These are phyloP conservation scores for Lipomyces sp. DNA, from an alignment of 805 yeast species.

Conservation along the genomic window DNA sequence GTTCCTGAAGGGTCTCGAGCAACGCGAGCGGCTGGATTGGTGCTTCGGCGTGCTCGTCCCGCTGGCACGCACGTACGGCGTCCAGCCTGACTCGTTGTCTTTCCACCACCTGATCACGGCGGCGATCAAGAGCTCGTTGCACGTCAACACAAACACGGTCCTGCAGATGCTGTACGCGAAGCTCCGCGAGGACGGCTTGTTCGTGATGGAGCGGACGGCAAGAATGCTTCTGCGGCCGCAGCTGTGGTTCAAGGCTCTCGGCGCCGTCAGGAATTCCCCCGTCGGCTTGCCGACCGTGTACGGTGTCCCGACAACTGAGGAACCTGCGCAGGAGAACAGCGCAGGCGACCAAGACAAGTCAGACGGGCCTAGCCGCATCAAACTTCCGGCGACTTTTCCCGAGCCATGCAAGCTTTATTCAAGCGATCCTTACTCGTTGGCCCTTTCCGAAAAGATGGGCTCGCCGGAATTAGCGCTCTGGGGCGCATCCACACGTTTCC, in stretches of 20 bases:
- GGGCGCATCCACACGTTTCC: conserved; percentile 8
- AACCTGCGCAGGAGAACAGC: no score
- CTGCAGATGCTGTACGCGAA: conserved; percentile 14
- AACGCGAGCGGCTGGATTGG: conserved; percentile 13
- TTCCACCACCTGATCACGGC: conserved; percentile 11
- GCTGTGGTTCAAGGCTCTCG: conserved; percentile 9
- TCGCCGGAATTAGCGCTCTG: conserved; percentile 4
- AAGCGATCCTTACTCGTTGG: conserved; percentile 1
- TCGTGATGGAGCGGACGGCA: conserved; percentile 1
- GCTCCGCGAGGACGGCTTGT: background rate
- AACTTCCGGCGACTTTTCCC: background rate
- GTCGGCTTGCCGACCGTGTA: no score
- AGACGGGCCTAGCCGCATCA: background rate
- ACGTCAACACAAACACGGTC: conserved; percentile 15
- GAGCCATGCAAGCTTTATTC: conserved; percentile 4
- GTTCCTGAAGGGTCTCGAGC: conserved; percentile 1
- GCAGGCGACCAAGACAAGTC: background rate
- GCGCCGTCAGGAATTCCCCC: no score
- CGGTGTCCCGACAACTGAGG: no score
- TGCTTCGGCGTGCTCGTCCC: conserved; percentile 7
- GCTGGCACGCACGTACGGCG: background rate
- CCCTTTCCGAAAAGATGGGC: background rate
- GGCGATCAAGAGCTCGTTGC: conserved; percentile 4
- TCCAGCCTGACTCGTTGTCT: conserved; percentile 9
- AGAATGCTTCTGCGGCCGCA: background rate